Conservation (phyloP, 2,329 filamentous ascomycete genomes). For the Talaromyces atroroseus region DNA sequence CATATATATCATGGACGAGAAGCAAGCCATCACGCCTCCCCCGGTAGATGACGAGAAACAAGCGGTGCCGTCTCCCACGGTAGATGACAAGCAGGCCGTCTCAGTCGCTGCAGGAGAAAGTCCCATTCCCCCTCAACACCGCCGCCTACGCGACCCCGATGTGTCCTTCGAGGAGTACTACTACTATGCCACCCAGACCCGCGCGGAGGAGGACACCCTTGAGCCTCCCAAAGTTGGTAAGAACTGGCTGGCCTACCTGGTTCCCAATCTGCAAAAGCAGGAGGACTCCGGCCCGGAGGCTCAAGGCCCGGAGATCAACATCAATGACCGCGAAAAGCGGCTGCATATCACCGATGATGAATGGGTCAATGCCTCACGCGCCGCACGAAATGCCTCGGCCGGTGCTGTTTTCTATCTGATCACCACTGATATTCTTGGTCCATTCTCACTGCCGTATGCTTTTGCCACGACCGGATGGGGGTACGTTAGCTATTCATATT, state of each 20-base stretch:
- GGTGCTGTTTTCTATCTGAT: slow-evolving; percentile 47
- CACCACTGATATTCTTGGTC: slow-evolving; percentile 46
- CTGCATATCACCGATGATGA: background rate
- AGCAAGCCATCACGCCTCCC: background rate
- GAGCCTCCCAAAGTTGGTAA: background rate
- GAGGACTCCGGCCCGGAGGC: background rate
- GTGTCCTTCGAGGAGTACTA: slow-evolving; percentile 8
- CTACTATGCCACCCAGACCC: slow-evolving; percentile 1
- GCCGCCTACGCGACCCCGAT: background rate
- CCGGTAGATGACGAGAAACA: background rate
- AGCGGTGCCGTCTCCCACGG: background rate
- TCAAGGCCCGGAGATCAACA: background rate
- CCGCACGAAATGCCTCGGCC: slow-evolving; percentile 42
- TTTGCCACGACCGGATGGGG: slow-evolving; percentile 36
- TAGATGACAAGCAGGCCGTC: background rate
- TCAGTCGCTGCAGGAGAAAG: background rate
- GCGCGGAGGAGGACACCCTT: slow-evolving; percentile 1
- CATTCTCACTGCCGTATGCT: slow-evolving; percentile 30
- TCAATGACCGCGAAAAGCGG: background rate
- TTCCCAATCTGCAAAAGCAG: background rate
- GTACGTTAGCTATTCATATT: background rate
- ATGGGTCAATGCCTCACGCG: slow-evolving; percentile 26
- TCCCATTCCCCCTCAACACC: background rate
- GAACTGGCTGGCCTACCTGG: background rate
- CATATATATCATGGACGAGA: background rate